phyloP scores from a whole-genome alignment of 2,329 filamentous ascomycete genomes.

The Nectriaceae sp. region DNA sequence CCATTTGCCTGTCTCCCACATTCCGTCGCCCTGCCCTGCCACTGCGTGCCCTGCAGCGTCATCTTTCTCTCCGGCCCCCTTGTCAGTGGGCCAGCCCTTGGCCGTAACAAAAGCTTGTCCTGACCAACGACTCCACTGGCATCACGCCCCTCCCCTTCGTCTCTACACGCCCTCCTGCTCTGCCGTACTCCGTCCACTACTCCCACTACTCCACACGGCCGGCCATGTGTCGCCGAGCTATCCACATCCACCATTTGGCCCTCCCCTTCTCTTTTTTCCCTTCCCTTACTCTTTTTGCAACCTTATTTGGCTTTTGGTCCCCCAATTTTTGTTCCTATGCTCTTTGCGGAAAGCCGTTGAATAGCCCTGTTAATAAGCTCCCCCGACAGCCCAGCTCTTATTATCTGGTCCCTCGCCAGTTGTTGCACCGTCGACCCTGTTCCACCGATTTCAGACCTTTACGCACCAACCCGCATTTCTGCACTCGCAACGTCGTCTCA shows the following conservation, averaged over 20 bases:
- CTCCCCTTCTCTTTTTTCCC: constrained; percentile 24
- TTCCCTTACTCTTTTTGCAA: constrained; percentile 28
- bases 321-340: constrained; percentile 11
- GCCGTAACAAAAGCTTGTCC: constrained; percentile 32
- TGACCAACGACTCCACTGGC: constrained; percentile 25
- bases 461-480: neutral
- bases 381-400: constrained; percentile 7
- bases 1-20: constrained; percentile 7
- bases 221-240: constrained; percentile 37
- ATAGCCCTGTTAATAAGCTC: constrained; percentile 20
- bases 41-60: constrained; percentile 24
- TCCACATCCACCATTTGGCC: constrained; percentile 28
- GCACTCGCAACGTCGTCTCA: constrained; percentile 9
- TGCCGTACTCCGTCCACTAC: constrained; percentile 28
- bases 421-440: constrained; percentile 18
- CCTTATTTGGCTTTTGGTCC: constrained; percentile 30
- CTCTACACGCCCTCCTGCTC: constrained; percentile 9
- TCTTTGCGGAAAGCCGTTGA: constrained; percentile 22
- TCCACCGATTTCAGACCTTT: constrained; percentile 5
- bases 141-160: constrained; percentile 20
- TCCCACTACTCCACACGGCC: constrained; percentile 34
- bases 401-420: constrained; percentile 9
- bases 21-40: constrained; percentile 15
- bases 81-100: constrained; percentile 21
- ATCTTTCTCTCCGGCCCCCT: constrained; percentile 23